Conservation (phyloP, 768 basidiomycete genomes). For the Austroboletus festivus region DNA sequence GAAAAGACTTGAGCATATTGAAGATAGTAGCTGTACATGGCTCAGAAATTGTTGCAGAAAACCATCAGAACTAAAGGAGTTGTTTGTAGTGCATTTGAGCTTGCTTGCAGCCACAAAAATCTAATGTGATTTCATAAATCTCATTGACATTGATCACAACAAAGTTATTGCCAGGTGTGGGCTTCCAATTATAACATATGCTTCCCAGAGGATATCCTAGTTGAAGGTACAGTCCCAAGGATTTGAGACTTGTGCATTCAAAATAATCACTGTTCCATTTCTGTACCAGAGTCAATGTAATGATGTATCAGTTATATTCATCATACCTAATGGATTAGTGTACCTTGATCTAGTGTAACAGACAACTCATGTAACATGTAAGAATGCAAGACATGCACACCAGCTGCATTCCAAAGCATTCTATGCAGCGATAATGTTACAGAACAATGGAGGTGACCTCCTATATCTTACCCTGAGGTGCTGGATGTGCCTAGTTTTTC, state of each 20-base stretch:
- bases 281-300: too few relatives aligned
- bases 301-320: too few relatives aligned
- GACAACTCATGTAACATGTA: background rate
- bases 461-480: too few relatives aligned
- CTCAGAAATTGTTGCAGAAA: background rate
- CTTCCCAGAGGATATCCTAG: background rate
- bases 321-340: too few relatives aligned
- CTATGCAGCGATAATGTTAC: too few relatives aligned
- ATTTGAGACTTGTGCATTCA: background rate
- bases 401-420: background rate
- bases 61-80: background rate
- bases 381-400: background rate
- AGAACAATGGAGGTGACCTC: too few relatives aligned
- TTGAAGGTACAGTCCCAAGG: constrained; percentile 1
- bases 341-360: background rate
- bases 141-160: background rate
- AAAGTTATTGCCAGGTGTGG: background rate
- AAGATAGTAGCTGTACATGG: background rate
- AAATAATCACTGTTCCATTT: constrained; percentile 1
- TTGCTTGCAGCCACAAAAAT: constrained; percentile 2
- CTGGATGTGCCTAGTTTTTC: too few relatives aligned
- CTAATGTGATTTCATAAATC: background rate
- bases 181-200: background rate
- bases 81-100: background rate
- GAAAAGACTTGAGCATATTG: too few relatives aligned